phyloP scores from a whole-genome alignment of 768 basidiomycete species.

The Wakefieldia striispora region DNA sequence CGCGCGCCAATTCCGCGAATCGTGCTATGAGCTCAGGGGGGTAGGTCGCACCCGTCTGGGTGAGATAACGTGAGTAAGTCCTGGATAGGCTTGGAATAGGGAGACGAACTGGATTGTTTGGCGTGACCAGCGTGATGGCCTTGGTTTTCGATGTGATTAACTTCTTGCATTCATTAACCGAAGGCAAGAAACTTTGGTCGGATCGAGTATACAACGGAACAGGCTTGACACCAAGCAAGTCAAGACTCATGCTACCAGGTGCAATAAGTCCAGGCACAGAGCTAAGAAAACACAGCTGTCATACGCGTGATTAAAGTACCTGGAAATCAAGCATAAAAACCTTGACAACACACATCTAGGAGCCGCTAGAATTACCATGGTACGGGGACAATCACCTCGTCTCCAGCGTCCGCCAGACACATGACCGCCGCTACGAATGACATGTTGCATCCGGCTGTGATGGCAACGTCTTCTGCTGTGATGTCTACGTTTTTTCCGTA shows the following conservation, averaged over 20 bases:
- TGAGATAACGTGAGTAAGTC: neutral
- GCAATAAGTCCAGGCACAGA: neutral
- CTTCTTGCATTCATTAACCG: conserved; percentile 43
- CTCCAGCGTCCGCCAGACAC: conserved; percentile 64
- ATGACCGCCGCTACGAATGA: conserved; percentile 63
- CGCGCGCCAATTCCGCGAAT: conserved; percentile 59
- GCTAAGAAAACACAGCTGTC: neutral
- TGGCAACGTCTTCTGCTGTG: conserved; percentile 53
- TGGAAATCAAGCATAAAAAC: conserved; percentile 15
- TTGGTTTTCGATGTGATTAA: conserved; percentile 58
- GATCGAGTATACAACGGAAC: conserved; percentile 53
- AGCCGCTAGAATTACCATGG: conserved; percentile 51
- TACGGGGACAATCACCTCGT: conserved; percentile 69
- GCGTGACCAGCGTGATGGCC: conserved; percentile 73
- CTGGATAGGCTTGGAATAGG: neutral
- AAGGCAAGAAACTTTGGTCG: conserved; percentile 59
- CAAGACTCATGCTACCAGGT: conserved; percentile 59
- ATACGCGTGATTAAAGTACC: conserved; percentile 70
- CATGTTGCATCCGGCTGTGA: conserved; percentile 73
- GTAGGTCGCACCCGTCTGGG: conserved; percentile 70
- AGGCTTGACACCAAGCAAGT: conserved; percentile 57
- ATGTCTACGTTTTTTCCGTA: conserved; percentile 56
- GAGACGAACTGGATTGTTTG: conserved; percentile 66
- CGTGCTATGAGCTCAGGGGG: conserved; percentile 50
- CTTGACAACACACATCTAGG: neutral